phyloP scores from a whole-genome alignment of 176 grass and related monocot species.

The Metroxylon sagu region DNA sequence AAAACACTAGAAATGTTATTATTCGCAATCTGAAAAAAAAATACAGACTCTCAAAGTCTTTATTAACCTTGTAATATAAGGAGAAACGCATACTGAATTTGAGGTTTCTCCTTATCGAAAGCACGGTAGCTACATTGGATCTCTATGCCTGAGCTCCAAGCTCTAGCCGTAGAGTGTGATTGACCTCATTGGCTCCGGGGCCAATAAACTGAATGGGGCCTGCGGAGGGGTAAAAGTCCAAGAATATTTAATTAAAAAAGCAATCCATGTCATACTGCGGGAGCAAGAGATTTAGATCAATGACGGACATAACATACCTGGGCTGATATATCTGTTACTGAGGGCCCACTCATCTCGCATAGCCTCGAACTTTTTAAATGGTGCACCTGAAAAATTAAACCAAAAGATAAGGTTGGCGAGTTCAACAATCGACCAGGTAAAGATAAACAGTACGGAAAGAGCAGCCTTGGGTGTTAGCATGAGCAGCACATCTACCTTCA shows the following conservation, averaged over 20 bases:
- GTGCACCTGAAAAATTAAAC: slow-evolving; percentile 45
- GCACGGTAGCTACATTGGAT: not conserved
- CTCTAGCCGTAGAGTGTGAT: slow-evolving; percentile 89
- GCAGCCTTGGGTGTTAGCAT: too few species aligned
- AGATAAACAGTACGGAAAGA: too few species aligned
- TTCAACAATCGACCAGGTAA: too few species aligned
- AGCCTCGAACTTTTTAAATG: slow-evolving; percentile 82
- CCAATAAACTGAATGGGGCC: slow-evolving; percentile 90
- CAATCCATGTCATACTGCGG: not conserved
- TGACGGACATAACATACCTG: slow-evolving; percentile 35
- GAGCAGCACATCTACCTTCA: slow-evolving; percentile 44
- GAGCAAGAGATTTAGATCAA: not conserved
- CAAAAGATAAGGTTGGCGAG: too few species aligned
- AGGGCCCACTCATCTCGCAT: slow-evolving; percentile 80
- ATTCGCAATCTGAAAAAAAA: too few species aligned
- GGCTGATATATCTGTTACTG: slow-evolving; percentile 92
- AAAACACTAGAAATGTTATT: too few species aligned
- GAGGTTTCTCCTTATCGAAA: not conserved
- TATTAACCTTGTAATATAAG: too few species aligned
- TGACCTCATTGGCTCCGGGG: slow-evolving; percentile 60
- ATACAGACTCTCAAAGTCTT: too few species aligned
- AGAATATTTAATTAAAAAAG: not conserved
- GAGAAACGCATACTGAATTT: not conserved
- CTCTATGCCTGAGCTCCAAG: slow-evolving; percentile 49
- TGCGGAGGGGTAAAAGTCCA: slow-evolving; percentile 2